Evolutionary conservation across 768 basidiomycete species (phyloP).

Genomic region (Mycena vitilis): DNA sequence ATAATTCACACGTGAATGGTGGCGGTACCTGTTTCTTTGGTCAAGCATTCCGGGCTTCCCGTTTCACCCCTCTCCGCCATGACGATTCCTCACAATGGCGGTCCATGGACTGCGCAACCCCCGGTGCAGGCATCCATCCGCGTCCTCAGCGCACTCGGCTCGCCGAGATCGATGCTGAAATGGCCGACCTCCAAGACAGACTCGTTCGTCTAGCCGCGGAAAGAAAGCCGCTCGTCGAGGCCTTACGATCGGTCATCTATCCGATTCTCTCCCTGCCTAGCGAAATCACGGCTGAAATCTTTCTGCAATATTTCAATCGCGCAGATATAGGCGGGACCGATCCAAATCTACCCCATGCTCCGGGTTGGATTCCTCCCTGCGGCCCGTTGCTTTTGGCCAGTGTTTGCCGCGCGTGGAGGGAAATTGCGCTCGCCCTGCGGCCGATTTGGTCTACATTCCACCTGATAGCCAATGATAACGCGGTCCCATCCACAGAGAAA

Average conservation of each 20-base stretch:
- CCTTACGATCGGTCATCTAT: conserved; percentile 1
- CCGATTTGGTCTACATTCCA: conserved; percentile 8
- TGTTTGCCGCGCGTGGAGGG: conserved; percentile 1
- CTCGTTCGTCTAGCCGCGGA: not conserved
- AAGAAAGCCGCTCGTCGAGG: not conserved
- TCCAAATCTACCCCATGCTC: not conserved
- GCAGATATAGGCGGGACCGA: not conserved
- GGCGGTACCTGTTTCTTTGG: too few relatives aligned
- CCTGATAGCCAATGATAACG: not conserved
- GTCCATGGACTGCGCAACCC: too few relatives aligned
- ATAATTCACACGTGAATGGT: too few relatives aligned
- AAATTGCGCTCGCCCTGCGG: not conserved
- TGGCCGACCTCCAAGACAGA: not conserved
- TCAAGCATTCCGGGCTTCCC: too few relatives aligned
- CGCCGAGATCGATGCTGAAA: conserved; percentile 20
- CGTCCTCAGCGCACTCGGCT: conserved; percentile 8
- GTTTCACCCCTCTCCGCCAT: too few relatives aligned
- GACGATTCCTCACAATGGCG: too few relatives aligned
- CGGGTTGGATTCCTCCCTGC: not conserved
- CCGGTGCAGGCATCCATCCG: not conserved
- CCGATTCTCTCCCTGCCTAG: conserved; percentile 4
- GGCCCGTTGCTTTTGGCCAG: conserved; percentile 19
- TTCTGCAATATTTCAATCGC: conserved; percentile 1
- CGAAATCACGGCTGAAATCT: conserved; percentile 10
- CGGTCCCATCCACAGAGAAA: not conserved